These are phyloP conservation scores for Colletotrichum acutatum DNA, from an alignment of 2,329 filamentous ascomycete species.

Conservation along the genomic window DNA sequence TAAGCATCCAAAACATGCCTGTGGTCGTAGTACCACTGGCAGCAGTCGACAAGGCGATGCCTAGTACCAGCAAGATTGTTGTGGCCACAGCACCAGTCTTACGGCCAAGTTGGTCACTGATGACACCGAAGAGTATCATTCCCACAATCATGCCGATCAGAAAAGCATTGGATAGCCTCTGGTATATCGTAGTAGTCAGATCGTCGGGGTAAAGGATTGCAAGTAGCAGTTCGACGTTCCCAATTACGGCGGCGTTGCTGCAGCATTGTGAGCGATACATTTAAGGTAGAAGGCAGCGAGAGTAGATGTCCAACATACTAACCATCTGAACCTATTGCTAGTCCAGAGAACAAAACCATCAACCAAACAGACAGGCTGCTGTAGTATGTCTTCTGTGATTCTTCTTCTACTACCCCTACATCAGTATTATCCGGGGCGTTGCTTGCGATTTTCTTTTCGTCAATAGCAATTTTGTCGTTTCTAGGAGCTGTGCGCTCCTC, in stretches of 20 bases:
- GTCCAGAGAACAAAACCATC: constrained; percentile 57
- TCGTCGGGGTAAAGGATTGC: constrained; percentile 54
- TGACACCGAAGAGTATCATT: constrained; percentile 63
- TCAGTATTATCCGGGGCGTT: background rate
- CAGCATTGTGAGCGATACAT: background rate
- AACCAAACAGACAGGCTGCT: constrained; percentile 54
- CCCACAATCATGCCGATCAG: constrained; percentile 67
- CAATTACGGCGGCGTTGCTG: constrained; percentile 56
- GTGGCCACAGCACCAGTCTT: constrained; percentile 59
- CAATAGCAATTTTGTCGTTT: background rate
- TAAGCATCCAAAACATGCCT: constrained; percentile 63
- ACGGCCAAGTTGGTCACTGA: constrained; percentile 62
- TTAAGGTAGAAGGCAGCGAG: background rate
- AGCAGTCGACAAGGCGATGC: constrained; percentile 58
- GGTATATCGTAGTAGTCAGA: constrained; percentile 56
- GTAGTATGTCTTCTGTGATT: constrained; percentile 44
- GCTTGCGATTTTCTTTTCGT: background rate
- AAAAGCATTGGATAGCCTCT: constrained; percentile 64
- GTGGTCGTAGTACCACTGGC: constrained; percentile 49
- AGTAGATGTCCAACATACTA: constrained; percentile 43
- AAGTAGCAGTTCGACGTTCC: constrained; percentile 55
- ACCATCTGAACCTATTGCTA: constrained; percentile 58
- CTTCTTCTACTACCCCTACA: constrained; percentile 6
- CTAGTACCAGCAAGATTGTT: constrained; percentile 58
- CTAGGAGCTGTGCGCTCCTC: too few species aligned